Evolutionary conservation across 2,329 filamentous ascomycete species (phyloP).

Genomic region (Sporothrix brasiliensis): DNA sequence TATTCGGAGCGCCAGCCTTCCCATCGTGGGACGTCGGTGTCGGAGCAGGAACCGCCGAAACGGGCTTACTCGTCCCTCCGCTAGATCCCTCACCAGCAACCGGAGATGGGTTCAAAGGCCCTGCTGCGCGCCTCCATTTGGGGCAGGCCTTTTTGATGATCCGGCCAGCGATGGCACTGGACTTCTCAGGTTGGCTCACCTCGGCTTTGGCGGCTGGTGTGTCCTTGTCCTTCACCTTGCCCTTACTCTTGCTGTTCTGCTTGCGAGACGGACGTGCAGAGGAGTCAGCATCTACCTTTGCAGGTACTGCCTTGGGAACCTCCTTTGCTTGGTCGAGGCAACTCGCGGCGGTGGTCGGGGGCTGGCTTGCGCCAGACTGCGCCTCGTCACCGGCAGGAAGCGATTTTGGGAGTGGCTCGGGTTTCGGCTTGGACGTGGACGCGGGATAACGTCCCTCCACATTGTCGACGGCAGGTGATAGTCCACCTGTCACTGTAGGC

Average conservation of each 20-base stretch:
- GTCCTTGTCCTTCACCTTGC: neutral
- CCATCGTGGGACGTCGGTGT: conserved; percentile 4
- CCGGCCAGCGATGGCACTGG: neutral
- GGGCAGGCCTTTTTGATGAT: neutral
- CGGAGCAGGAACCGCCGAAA: neutral
- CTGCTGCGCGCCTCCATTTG: neutral
- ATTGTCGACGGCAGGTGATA: neutral
- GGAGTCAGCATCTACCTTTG: neutral
- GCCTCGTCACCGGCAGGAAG: neutral
- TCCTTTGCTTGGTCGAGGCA: neutral
- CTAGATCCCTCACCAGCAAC: neutral
- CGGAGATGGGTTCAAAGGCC: conserved; percentile 2
- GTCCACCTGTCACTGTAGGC: neutral
- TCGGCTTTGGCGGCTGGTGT: conserved; percentile 1
- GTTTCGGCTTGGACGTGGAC: neutral
- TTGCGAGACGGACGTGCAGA: neutral
- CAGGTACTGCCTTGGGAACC: neutral
- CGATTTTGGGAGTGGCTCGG: neutral
- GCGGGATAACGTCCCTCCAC: conserved; percentile 1
- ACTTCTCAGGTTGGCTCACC: neutral
- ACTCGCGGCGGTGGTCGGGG: neutral
- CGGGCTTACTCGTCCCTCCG: neutral
- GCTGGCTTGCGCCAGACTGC: neutral
- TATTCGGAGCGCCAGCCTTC: neutral
- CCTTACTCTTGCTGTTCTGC: conserved; percentile 11